phyloP scores from a whole-genome alignment of 2,329 filamentous ascomycete genomes.

The Aulographum hederae region DNA sequence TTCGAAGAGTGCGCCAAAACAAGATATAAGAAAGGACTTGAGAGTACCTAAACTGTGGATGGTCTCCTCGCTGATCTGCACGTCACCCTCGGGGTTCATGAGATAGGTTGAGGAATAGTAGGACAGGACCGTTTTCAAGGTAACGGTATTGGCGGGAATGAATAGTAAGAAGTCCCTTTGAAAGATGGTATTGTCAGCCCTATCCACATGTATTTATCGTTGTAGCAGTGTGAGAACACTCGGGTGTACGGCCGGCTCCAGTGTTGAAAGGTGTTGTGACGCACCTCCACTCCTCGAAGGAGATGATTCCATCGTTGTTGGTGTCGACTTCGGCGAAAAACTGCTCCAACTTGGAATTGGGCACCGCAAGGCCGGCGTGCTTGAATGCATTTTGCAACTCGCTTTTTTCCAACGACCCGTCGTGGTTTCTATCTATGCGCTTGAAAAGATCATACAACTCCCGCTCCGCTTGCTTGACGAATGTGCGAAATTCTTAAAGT shows the following conservation, averaged over 20 bases:
- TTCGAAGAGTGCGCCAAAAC: constrained; percentile 60
- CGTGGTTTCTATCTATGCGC: constrained; percentile 68
- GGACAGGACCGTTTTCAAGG: constrained; percentile 65
- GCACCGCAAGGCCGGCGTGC: constrained; percentile 59
- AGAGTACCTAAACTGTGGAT: constrained; percentile 88
- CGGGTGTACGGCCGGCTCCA: not conserved
- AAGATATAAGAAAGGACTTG: constrained; percentile 45
- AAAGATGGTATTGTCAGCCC: constrained; percentile 6
- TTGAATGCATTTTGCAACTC: constrained; percentile 69
- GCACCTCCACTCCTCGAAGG: constrained; percentile 93
- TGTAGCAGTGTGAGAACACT: not conserved
- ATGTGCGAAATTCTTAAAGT: constrained; percentile 68
- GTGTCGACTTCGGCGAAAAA: constrained; percentile 85
- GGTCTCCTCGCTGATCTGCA: constrained; percentile 75
- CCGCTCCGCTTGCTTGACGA: constrained; percentile 73
- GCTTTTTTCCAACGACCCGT: constrained; percentile 72
- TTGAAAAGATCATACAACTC: constrained; percentile 70
- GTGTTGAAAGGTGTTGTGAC: constrained; percentile 20
- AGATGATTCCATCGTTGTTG: constrained; percentile 74
- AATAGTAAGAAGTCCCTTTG: constrained; percentile 82
- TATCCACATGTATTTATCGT: not conserved
- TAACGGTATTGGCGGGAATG: constrained; percentile 50
- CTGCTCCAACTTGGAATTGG: constrained; percentile 55
- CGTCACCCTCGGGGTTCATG: constrained; percentile 86
- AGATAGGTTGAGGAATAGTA: constrained; percentile 84